Percentiles rank a stretch among this genome's conserved stretches.
Conservation (phyloP, 2,329 filamentous ascomycete species). For the Fusarium sp. region DNA sequence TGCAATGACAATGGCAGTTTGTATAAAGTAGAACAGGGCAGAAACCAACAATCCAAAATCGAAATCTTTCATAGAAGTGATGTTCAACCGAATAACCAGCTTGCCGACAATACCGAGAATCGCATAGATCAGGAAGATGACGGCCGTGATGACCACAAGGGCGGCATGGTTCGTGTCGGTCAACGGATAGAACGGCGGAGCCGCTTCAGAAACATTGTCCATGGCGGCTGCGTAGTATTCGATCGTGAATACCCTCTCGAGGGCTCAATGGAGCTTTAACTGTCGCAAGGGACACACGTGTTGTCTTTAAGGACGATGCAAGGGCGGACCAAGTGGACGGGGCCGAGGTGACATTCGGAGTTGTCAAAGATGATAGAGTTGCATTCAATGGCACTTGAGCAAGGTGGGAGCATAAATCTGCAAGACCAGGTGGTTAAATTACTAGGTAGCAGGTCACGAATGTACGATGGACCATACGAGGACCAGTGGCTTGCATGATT, state of each 20-base stretch:
- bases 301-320: conserved; percentile 8
- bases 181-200: conserved; percentile 43
- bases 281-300: neutral
- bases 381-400: too few relatives aligned
- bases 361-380: neutral
- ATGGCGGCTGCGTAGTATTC: conserved; percentile 22
- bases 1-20: conserved; percentile 39
- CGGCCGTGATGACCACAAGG: conserved; percentile 39
- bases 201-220: conserved; percentile 17
- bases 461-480: neutral
- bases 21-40: conserved; percentile 31
- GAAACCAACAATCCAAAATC: conserved; percentile 28
- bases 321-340: conserved; percentile 11
- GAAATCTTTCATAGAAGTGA: conserved; percentile 43
- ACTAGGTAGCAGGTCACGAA: neutral
- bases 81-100: conserved; percentile 44
- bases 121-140: conserved; percentile 43
- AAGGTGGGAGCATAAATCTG: too few relatives aligned
- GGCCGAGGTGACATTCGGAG: conserved; percentile 12
- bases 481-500: neutral
- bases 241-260: neutral
- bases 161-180: conserved; percentile 41
- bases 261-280: neutral
- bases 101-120: conserved; percentile 39
- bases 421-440: too few relatives aligned